Percentiles rank a stretch among this genome's conserved stretches.
phyloP scores from a whole-genome alignment of 768 basidiomycete genomes.

The Cubamyces sp. region DNA sequence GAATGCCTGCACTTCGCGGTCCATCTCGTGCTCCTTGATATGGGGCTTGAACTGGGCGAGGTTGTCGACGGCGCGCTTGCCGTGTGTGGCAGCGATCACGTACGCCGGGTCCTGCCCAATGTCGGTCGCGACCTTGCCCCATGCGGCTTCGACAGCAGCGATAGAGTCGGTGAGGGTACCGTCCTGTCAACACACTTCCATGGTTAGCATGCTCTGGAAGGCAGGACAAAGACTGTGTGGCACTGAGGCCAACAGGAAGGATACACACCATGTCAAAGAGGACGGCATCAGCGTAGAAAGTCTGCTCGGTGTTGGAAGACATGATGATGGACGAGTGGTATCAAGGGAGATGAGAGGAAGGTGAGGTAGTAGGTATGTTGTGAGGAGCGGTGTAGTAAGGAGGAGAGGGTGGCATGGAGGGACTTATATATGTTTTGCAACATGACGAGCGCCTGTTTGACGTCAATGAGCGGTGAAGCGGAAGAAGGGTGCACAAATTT shows the following conservation, averaged over 20 bases:
- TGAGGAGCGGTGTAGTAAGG: slow-evolving; percentile 8
- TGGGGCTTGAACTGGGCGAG: slow-evolving; percentile 62
- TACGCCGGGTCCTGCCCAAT: slow-evolving; percentile 68
- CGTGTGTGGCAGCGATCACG: slow-evolving; percentile 78
- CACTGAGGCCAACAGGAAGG: neutral
- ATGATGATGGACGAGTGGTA: slow-evolving; percentile 23
- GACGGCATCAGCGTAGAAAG: slow-evolving; percentile 60
- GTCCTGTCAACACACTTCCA: slow-evolving; percentile 46
- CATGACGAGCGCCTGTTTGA: slow-evolving; percentile 13
- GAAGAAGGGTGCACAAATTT: slow-evolving; percentile 15
- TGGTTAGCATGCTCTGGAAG: slow-evolving; percentile 10
- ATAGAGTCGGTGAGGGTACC: slow-evolving; percentile 78
- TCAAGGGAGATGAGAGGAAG: slow-evolving; percentile 8
- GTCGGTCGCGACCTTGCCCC: slow-evolving; percentile 72
- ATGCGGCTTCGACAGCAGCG: slow-evolving; percentile 73
- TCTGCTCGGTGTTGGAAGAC: slow-evolving; percentile 26
- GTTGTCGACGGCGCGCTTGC: slow-evolving; percentile 78
- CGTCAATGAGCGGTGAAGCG: slow-evolving; percentile 9
- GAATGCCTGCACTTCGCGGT: slow-evolving; percentile 59
- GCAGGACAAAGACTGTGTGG: neutral
- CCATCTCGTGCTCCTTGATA: slow-evolving; percentile 59
- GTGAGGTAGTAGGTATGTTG: neutral
- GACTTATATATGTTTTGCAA: slow-evolving; percentile 7
- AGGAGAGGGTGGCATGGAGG: neutral
- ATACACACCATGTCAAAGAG: slow-evolving; percentile 67